A percentile compares a stretch with the other conserved stretches of the same genome.
Evolutionary conservation across 495 filamentous ascomycete species (phyloP).

Genomic region (Annulohypoxylon stygium): DNA sequence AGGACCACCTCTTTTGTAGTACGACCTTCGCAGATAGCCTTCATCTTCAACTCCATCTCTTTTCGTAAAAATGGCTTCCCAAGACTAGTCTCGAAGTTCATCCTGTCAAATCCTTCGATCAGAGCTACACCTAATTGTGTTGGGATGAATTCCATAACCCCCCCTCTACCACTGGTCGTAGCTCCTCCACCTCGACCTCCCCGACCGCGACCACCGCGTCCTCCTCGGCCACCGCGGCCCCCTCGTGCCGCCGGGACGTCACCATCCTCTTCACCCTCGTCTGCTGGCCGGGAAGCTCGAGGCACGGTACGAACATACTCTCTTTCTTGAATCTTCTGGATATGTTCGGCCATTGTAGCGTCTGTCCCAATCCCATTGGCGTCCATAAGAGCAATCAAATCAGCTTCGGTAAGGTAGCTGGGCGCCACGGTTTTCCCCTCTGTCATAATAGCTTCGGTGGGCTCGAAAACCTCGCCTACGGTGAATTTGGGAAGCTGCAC

Average conservation of each 20-base stretch:
- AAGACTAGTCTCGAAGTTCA: slow-evolving; percentile 89
- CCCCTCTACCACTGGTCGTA: slow-evolving; percentile 56
- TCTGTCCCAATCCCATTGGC: slow-evolving; percentile 98
- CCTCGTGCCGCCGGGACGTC: slow-evolving; percentile 53
- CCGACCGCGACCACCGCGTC: slow-evolving; percentile 60
- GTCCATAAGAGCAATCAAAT: slow-evolving; percentile 98
- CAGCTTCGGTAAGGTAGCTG: slow-evolving; percentile 91
- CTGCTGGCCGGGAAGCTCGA: slow-evolving; percentile 54
- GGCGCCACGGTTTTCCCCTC: slow-evolving; percentile 90
- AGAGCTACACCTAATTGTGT: slow-evolving; percentile 90
- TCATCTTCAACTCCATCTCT: slow-evolving; percentile 97
- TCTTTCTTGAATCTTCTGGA: slow-evolving; percentile 91
- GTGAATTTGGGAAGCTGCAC: slow-evolving; percentile 83
- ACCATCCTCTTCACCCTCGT: slow-evolving; percentile 51
- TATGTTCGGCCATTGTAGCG: slow-evolving; percentile 99
- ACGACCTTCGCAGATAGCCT: slow-evolving; percentile 91
- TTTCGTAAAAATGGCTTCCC: slow-evolving; percentile 98
- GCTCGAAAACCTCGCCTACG: slow-evolving; percentile 83
- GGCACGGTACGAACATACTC: slow-evolving; percentile 79
- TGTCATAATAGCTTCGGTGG: slow-evolving; percentile 87
- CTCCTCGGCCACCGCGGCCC: slow-evolving; percentile 57
- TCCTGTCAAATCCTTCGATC: slow-evolving; percentile 91
- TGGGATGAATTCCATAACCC: slow-evolving; percentile 88
- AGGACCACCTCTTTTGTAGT: slow-evolving; percentile 80
- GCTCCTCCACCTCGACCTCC: slow-evolving; percentile 59